These are phyloP conservation scores for Funneliformis mosseae DNA, from an alignment of 192 early-diverging fungal species.

Conservation along the genomic window DNA sequence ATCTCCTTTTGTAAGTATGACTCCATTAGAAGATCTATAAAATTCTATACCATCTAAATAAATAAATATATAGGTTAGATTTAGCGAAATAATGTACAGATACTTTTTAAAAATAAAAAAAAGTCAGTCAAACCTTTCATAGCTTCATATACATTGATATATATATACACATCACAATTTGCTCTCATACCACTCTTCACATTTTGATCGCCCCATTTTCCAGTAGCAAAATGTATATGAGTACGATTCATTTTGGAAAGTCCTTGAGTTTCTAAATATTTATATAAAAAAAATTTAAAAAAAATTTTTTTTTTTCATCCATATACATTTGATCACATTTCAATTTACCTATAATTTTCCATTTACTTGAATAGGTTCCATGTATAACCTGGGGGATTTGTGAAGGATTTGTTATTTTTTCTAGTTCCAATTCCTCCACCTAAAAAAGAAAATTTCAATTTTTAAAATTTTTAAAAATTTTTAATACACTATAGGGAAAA, in stretches of 20 bases:
- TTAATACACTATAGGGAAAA: not conserved
- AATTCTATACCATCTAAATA: constrained; percentile 27
- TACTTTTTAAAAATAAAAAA: not conserved
- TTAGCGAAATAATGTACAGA: not conserved
- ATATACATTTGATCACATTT: no score
- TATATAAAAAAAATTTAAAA: no score
- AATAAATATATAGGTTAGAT: not conserved
- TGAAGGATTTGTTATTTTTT: constrained; percentile 47
- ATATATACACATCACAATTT: constrained; percentile 72
- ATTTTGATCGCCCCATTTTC: constrained; percentile 60
- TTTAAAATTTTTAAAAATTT: not conserved
- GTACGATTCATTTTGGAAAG: constrained; percentile 79
- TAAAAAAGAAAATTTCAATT: no score
- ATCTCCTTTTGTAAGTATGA: constrained; percentile 25
- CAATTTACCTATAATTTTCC: constrained; percentile 55
- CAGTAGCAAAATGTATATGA: constrained; percentile 89
- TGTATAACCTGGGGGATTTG: constrained; percentile 63
- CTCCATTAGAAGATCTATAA: constrained; percentile 15
- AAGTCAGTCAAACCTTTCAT: constrained; percentile 51
- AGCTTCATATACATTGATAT: constrained; percentile 74
- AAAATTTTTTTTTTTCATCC: no score
- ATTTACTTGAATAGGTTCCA: constrained; percentile 62
- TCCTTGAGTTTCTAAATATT: constrained; percentile 53
- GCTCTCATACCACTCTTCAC: constrained; percentile 82
- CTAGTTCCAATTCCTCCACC: constrained; percentile 52